Percentiles rank a stretch among this genome's conserved stretches.
Evolutionary conservation across 1,284 basidiomycete species (phyloP).

Genomic region (Violaceomyces palustris): DNA sequence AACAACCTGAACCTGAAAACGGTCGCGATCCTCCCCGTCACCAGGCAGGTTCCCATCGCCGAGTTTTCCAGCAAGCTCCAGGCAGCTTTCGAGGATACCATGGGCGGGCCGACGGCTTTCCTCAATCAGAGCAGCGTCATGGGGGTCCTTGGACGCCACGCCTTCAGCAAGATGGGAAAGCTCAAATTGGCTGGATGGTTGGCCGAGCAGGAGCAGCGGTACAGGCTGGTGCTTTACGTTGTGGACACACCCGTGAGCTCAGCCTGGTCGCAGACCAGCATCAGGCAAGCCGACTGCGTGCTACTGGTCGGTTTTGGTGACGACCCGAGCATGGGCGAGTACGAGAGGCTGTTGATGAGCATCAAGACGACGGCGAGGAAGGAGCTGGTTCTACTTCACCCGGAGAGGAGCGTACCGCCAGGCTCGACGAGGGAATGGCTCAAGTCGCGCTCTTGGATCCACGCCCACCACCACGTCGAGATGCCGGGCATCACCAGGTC

Average conservation of each 20-base stretch:
- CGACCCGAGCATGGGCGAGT: slow-evolving; percentile 80
- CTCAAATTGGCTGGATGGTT: slow-evolving; percentile 52
- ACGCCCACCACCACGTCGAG: slow-evolving; percentile 86
- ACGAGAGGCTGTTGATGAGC: slow-evolving; percentile 76
- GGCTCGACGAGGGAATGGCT: slow-evolving; percentile 95
- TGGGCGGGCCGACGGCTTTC: slow-evolving; percentile 43
- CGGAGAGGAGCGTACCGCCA: slow-evolving; percentile 79
- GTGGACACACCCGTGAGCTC: slow-evolving; percentile 50
- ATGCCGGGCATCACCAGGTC: slow-evolving; percentile 60
- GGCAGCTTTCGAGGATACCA: slow-evolving; percentile 43
- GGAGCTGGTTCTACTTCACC: slow-evolving; percentile 88
- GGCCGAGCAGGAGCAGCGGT: slow-evolving; percentile 47
- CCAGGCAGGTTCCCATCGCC: slow-evolving; percentile 53
- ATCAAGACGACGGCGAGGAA: slow-evolving; percentile 97
- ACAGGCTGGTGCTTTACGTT: slow-evolving; percentile 49
- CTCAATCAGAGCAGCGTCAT: slow-evolving; percentile 50
- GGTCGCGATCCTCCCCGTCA: slow-evolving; percentile 69
- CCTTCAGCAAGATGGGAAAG: slow-evolving; percentile 52
- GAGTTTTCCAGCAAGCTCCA: slow-evolving; percentile 49
- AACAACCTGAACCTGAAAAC: slow-evolving; percentile 91
- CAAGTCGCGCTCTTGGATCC: slow-evolving; percentile 91
- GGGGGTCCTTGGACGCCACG: slow-evolving; percentile 48
- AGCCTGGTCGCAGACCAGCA: slow-evolving; percentile 49
- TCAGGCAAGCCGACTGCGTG: slow-evolving; percentile 79
- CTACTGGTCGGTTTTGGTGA: slow-evolving; percentile 82